phyloP scores from a whole-genome alignment of 306 rosid species.

The Begonia loranthoides region DNA sequence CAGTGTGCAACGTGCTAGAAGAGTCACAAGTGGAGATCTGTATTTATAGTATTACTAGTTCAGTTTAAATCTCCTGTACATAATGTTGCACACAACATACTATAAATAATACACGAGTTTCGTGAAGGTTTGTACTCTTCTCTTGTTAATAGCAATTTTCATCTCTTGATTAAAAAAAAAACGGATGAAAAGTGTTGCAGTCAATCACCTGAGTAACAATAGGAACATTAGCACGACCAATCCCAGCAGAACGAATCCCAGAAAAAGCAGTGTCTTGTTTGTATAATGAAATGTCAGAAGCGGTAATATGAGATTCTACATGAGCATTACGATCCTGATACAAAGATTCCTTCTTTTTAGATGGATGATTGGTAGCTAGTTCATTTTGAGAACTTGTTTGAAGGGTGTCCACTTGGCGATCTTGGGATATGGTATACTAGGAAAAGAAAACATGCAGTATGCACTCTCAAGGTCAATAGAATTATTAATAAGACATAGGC shows the following conservation, averaged over 20 bases:
- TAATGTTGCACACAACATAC: background rate
- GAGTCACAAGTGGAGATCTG: background rate
- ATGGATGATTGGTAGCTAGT: conserved; percentile 26
- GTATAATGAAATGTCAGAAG: conserved; percentile 55
- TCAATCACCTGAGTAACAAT: conserved; percentile 74
- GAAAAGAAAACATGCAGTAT: conserved; percentile 24
- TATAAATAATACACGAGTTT: background rate
- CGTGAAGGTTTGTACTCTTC: background rate
- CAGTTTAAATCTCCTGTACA: background rate
- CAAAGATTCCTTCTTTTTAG: conserved; percentile 59
- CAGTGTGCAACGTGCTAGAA: too few relatives aligned
- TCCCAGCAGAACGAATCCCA: conserved; percentile 65
- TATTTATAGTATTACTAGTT: background rate
- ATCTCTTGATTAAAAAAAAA: too few relatives aligned
- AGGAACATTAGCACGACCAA: conserved; percentile 56
- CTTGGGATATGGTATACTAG: conserved; percentile 53
- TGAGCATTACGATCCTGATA: conserved; percentile 55
- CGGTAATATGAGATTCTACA: conserved; percentile 55
- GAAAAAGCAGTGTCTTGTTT: conserved; percentile 61
- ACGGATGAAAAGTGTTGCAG: conserved; percentile 4
- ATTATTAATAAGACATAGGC: background rate
- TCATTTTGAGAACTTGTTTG: conserved; percentile 52
- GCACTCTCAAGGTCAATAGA: conserved; percentile 5
- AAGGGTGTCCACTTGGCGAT: conserved; percentile 43
- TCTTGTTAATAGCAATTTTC: too few relatives aligned